Base-by-base conservation (phyloP, 331 rosid species). In the Phaseolus coccineus region DNA sequence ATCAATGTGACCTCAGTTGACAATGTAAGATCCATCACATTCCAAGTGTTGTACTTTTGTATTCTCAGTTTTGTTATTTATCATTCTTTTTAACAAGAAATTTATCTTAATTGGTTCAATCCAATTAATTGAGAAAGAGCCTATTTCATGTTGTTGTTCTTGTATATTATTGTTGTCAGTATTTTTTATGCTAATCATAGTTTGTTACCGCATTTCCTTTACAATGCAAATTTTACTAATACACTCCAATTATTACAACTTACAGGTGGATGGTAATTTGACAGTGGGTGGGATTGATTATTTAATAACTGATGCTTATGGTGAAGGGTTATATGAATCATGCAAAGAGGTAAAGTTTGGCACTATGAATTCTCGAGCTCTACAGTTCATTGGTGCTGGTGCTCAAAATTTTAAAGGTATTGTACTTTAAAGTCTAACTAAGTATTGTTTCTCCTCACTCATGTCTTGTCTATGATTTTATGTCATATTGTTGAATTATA, bases 321-420 rank as follows among this genome's bases (percentile, higher is more conserved):
- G 99, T 81, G 94, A 90, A 89, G 96, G 98, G 74, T 83, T 96
- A 77, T 96, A 88, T 66, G 88, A 93, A 71, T 96, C 99, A 69
- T 96, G 99, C 94, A 96, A 93, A 84, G 98, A 96, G 67, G 99
- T 96, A 61, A 96, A 93, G 78, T 96, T 90, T 82, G 99, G 99
- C 78, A 90, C 96, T 71, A 84, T 80, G 90, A 96, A 96, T 83
- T 87, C 99, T 83, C 89, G 85, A 63, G 99, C 93, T 73, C 65
- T 93, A 47, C 91, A 93, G 76, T 91, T 88, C 84, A 80, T 96
- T 79, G 99, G 99, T 50, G 94, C 85, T 39, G 96, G 94, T 84
- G 98, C 99, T 84, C 80, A 85, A 88, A 93, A 93, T 85, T 88
- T 89, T 83, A 77, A 80, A 91, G 98, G 99, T 93, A 79, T 69